Percentiles rank a stretch among this genome's conserved stretches.
Conservation (phyloP, 306 rosid genomes). For the Inga laurina region DNA sequence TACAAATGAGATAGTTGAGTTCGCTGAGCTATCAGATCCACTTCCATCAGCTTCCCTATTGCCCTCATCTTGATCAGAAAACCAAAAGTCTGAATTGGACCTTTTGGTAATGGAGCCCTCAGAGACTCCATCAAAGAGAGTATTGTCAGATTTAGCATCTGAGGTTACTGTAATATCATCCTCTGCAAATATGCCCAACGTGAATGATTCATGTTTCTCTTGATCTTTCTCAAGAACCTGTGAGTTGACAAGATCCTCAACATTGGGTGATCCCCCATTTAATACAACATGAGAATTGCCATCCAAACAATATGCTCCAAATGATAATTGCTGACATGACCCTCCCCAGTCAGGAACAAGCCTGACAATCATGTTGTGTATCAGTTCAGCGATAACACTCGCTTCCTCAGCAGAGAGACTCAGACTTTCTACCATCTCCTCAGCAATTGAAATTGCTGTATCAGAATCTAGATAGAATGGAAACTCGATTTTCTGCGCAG, state of each 20-base stretch:
- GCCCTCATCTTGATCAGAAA: constrained; percentile 34
- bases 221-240: constrained; percentile 42
- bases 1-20: constrained; percentile 40
- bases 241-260: constrained; percentile 32
- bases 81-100: constrained; percentile 34
- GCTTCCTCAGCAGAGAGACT: constrained; percentile 62
- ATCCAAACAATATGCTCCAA: constrained; percentile 35
- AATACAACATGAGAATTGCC: constrained; percentile 28
- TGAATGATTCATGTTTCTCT: constrained; percentile 50
- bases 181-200: constrained; percentile 58
- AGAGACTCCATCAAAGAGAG: constrained; percentile 43
- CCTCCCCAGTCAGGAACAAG: constrained; percentile 64
- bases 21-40: constrained; percentile 17
- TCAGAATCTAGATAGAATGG: constrained; percentile 73
- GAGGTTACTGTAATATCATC: constrained; percentile 35
- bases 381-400: constrained; percentile 63
- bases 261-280: constrained; percentile 27
- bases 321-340: constrained; percentile 37
- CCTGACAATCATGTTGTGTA: constrained; percentile 56
- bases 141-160: constrained; percentile 37
- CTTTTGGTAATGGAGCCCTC: constrained; percentile 32
- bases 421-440: constrained; percentile 92
- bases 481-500: constrained; percentile 73
- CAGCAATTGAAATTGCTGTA: constrained; percentile 74
- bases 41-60: constrained; percentile 29